A percentile compares a stretch with the other conserved stretches of the same genome.
Evolutionary conservation across 352 stramenopile species (phyloP).

Genomic region (Pythium coloratum): DNA sequence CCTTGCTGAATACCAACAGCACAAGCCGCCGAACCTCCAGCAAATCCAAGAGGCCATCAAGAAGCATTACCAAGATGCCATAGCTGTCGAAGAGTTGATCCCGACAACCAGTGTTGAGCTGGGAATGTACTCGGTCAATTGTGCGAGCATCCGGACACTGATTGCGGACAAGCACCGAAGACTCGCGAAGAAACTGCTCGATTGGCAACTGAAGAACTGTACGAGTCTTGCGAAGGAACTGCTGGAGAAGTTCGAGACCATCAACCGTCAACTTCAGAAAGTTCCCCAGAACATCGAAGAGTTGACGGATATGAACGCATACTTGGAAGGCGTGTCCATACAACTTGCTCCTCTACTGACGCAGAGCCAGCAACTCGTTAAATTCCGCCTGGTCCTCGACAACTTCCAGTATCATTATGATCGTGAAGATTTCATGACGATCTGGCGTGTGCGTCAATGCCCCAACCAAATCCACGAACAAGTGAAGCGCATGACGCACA

Average conservation of each 20-base stretch:
- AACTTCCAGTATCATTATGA: slow-evolving; percentile 86
- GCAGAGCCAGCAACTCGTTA: slow-evolving; percentile 77
- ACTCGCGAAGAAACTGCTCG: slow-evolving; percentile 69
- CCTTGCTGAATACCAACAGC: slow-evolving; percentile 62
- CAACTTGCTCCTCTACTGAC: slow-evolving; percentile 68
- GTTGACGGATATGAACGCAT: slow-evolving; percentile 86
- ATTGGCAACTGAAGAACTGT: slow-evolving; percentile 80
- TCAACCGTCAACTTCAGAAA: slow-evolving; percentile 84
- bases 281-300: slow-evolving; percentile 92
- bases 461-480: slow-evolving; percentile 89
- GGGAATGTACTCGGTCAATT: slow-evolving; percentile 84
- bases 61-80: slow-evolving; percentile 65
- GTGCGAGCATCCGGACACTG: slow-evolving; percentile 55
- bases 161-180: slow-evolving; percentile 80
- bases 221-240: slow-evolving; percentile 70
- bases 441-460: slow-evolving; percentile 86
- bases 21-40: slow-evolving; percentile 70
- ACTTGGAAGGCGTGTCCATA: slow-evolving; percentile 68
- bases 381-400: slow-evolving; percentile 78
- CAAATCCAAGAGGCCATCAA: slow-evolving; percentile 79
- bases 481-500: slow-evolving; percentile 77
- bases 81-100: slow-evolving; percentile 57
- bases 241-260: slow-evolving; percentile 79
- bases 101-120: slow-evolving; percentile 71
- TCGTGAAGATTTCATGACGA: slow-evolving; percentile 87